Evolutionary conservation across 345 rosid species (phyloP), one percentile per base, ranked within the genome.

Genomic region (Linum usitatissimum): DNA sequence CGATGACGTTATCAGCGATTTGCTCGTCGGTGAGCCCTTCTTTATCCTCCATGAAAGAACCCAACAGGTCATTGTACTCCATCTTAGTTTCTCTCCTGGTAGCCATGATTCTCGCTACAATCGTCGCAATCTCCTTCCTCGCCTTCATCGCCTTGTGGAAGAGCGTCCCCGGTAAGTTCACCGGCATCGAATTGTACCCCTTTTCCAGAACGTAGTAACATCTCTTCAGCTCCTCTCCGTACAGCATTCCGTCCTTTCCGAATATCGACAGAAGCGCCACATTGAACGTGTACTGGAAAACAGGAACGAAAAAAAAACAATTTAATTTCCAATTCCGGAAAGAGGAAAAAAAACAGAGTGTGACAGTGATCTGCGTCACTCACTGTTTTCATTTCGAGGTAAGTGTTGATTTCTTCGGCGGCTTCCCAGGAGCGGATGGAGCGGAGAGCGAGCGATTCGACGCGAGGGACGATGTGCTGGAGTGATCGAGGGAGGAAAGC

Each of bases 141-240:
- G 98, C 93, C 70, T 77, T 87, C 96, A 92, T 92, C 3, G 98
- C 68, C 73, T 85, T 83, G 86, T 87, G 53, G 79, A 89, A 89
- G 9, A 89, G 88, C 6, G 99, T 93, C 13, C 97, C 99, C 0
- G 99, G 97, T 14, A 93, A 77, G 62, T 90, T 86, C 6, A 93
- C 70, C 15, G 96, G 97, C 97, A 93, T 86, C n/a, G 99, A 93
- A 67, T 93, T 93, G 84, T 93, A 93, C 0, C 96, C 99, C 64
- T 86, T 79, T 66, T 93, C 99, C 9, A 93, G 90, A 75, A 86
- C 73, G 84, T 89, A 87, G 78, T 93, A 93, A 57, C 91, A 86
- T 65, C 81, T 71, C 70, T 87, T 90, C 40, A 90, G 84, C 70
- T 93, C 97, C 57, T 84, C 91, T 68, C 90, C 70, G 84, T 84